phyloP scores from a whole-genome alignment of 352 stramenopile species.

The Phytophthora podocarpi region DNA sequence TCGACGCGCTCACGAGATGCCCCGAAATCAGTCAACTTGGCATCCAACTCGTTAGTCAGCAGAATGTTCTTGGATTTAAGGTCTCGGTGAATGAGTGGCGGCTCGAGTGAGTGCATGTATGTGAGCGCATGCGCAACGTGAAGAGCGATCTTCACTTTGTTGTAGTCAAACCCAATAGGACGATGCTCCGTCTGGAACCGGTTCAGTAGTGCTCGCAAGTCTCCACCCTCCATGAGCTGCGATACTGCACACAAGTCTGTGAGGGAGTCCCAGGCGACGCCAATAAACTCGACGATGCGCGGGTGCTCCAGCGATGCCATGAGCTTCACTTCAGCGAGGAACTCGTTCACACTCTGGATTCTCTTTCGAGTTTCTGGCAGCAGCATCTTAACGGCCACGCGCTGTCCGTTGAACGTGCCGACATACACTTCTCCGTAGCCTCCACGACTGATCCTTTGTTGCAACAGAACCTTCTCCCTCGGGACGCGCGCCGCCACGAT shows the following conservation, averaged over 20 bases:
- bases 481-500: slow-evolving; percentile 38
- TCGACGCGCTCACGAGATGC: slow-evolving; percentile 30
- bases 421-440: slow-evolving; percentile 49
- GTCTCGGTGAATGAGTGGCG: slow-evolving; percentile 19
- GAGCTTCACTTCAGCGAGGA: slow-evolving; percentile 52
- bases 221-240: slow-evolving; percentile 46
- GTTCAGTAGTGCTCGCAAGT: slow-evolving; percentile 37
- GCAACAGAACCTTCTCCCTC: slow-evolving; percentile 40
- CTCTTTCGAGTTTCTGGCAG: slow-evolving; percentile 22
- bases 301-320: slow-evolving; percentile 47
- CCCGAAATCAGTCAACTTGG: slow-evolving; percentile 50
- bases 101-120: slow-evolving; percentile 38
- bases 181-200: slow-evolving; percentile 8
- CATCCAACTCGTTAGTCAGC: slow-evolving; percentile 25
- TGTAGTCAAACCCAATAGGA: slow-evolving; percentile 32
- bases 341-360: slow-evolving; percentile 43
- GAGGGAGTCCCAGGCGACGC: slow-evolving; percentile 54
- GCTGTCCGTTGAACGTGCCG: slow-evolving; percentile 39
- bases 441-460: slow-evolving; percentile 38
- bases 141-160: slow-evolving; percentile 44
- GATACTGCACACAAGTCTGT: slow-evolving; percentile 43
- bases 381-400: slow-evolving; percentile 53
- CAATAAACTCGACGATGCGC: slow-evolving; percentile 42
- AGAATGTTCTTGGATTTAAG: slow-evolving; percentile 44
- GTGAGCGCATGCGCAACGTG: slow-evolving; percentile 40